These are phyloP conservation scores for Leishmania turanica DNA, from an alignment of 208 protist species.

Conservation along the genomic window DNA sequence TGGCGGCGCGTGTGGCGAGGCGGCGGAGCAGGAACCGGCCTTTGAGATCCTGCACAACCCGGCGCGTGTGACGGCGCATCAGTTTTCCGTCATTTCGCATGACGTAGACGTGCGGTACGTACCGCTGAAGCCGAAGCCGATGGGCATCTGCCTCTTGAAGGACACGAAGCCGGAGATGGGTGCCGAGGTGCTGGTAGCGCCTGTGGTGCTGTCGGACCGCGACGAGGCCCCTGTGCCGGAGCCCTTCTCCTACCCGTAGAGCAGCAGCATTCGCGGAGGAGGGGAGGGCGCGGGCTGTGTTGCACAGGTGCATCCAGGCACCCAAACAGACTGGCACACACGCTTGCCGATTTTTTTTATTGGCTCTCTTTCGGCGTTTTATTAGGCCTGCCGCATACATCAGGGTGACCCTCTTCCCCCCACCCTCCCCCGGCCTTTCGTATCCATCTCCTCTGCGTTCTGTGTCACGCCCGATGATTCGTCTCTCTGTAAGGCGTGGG, in stretches of 20 bases:
- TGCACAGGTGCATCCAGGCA: background rate
- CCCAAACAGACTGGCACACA: background rate
- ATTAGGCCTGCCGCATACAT: background rate
- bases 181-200: conserved; percentile 45
- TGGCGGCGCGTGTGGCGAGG: conserved; percentile 3
- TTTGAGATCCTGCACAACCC: conserved; percentile 82
- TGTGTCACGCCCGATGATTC: background rate
- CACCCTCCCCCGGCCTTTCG: background rate
- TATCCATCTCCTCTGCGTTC: background rate
- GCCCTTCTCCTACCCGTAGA: conserved; percentile 83
- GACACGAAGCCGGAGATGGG: conserved; percentile 76
- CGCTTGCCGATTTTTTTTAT: background rate
- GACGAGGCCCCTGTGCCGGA: conserved; percentile 73
- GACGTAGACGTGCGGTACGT: conserved; percentile 71
- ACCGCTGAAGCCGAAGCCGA: conserved; percentile 69
- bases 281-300: background rate
- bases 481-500: background rate
- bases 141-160: conserved; percentile 77
- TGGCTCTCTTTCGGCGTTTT: background rate
- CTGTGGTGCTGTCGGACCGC: conserved; percentile 46
- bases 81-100: conserved; percentile 73
- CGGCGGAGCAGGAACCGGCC: conserved; percentile 49
- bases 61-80: conserved; percentile 73
- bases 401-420: background rate
- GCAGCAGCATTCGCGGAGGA: background rate